Conservation (phyloP, 2,329 filamentous ascomycete species). For the Elsinoe necatrix region DNA sequence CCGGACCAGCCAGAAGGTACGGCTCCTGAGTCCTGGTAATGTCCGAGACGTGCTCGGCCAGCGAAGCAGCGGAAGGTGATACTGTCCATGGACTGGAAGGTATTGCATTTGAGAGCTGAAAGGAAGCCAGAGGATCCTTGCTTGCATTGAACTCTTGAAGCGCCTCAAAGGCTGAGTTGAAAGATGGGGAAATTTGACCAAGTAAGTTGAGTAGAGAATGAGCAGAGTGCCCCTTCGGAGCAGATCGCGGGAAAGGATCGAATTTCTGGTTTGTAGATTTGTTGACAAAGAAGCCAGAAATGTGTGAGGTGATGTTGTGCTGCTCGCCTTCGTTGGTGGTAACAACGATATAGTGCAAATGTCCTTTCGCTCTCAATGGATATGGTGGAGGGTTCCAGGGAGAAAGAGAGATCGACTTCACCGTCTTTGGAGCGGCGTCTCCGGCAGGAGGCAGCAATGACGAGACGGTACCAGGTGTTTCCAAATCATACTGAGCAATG, state of each 20-base stretch:
- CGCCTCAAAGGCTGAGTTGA: conserved; percentile 63
- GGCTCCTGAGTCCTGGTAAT: conserved; percentile 86
- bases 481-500: conserved; percentile 69
- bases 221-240: conserved; percentile 67
- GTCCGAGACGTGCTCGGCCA: conserved; percentile 69
- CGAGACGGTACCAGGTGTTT: conserved; percentile 57
- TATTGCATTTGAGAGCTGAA: conserved; percentile 91
- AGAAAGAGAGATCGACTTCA: conserved; percentile 82
- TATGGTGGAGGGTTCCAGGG: conserved; percentile 95
- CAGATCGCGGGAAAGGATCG: conserved; percentile 71
- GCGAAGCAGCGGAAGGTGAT: conserved; percentile 54
- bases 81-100: conserved; percentile 90
- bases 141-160: conserved; percentile 78
- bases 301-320: conserved; percentile 84
- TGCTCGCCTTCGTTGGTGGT: conserved; percentile 94
- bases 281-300: conserved; percentile 95
- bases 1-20: conserved; percentile 79
- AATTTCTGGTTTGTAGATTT: conserved; percentile 94
- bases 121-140: conserved; percentile 82
- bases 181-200: conserved; percentile 71
- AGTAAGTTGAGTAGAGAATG: conserved; percentile 84
- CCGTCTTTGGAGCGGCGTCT: conserved; percentile 70
- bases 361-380: conserved; percentile 80
- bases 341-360: conserved; percentile 80
- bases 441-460: conserved; percentile 61